Base-by-base conservation (phyloP, 306 rosid species). In the Crataegus laevigata region DNA sequence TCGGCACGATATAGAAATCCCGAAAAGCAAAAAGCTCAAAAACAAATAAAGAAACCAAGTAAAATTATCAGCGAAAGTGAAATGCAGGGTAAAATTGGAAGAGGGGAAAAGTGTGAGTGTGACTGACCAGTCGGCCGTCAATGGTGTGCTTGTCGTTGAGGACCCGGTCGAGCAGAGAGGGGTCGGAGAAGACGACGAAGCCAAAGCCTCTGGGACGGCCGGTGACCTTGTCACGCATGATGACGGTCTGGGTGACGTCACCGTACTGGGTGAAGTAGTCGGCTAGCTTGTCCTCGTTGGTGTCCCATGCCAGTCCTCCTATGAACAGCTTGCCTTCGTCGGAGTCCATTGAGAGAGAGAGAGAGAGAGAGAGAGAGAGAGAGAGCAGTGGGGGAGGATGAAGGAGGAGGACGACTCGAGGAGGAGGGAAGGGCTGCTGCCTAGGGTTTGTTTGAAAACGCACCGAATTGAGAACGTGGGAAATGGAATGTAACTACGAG, bases 251-350 rank as follows among this genome's bases (percentile, higher is more conserved):
- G 25, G 83, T 25, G 66, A 87, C 89, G 8, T 83, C 87, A 19
- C 91, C 91, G 55, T 81, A 87, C 82, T 83, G 87, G 68, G 67
- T 74, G 66, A 87, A 87, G 84, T 87, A 83, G 1, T 79, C 89
- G 28, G 79, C 66, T 47, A 87, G 84, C 77, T 77, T 87, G 40
- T 87, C 91, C 79, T 87, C 91, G 19, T 82, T 81, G 19, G 91
- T 87, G 71, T 87, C 91, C 91, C 91, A 87, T 19, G 91, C 91
- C 69, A 87, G 82, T 34, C 91, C 91, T 32, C 91, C 91, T 2
- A 87, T 70, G 84, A 87, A 87, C 6, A 87, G 84, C 84, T 87
- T 87, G 12, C 89, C 87, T 45, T 87, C 91, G 75, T 87, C 91
- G 10, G 89, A 87, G 66, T 87, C 91, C 91, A 87, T 87, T 5